Evolutionary conservation across 1,139 yeast genomes (phyloP), one percentile per base, ranked within the genome.

Genomic region (Yamadazyma friedrichii): DNA sequence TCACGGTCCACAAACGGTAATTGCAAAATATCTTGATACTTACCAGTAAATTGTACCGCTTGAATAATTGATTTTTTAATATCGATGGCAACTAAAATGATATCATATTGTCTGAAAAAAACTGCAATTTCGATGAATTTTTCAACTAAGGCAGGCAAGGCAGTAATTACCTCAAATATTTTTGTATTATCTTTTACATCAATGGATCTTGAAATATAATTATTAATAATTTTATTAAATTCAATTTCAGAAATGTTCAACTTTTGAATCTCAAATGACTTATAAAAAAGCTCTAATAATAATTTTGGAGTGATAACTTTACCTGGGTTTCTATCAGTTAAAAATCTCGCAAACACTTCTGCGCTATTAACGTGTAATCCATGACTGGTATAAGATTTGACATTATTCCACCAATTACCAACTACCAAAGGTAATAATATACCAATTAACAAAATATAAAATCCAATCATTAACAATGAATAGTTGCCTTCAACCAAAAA

Each of bases 361-460:
- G 98, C 96, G 16, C 98, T 86, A 25, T 80, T 78, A 37, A 86
- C 82, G 52, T 87, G 88, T 48, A 94, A 73, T 1, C 96, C 96
- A 54, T 80, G 82, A 52, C 84, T 86, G 31, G 97, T 94, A 58
- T 82, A 83, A 8, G 84, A 70, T 60, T 86, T 87, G 39, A 88
- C 88, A 44, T 80, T 80, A 41, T 74, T 71, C 99, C 99, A 94
- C 97, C 98, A 91, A 33, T 73, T 70, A 25, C 84, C 87, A 25
- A 94, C 98, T 39, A 87, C 64, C 42, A 70, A 70, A 2, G 98
- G 98, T 45, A 93, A 74, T 11, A 88, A 68, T 5, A 84, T 70
- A 16, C 95, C 97, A 51, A 94, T 80, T 37, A 88, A 64, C 9
- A 80, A 51, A 41, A 88, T 80, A 62, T 94, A 94, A 4, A 75